Conservation (phyloP, 192 early-diverging fungal species). For the Endogone sp. region DNA sequence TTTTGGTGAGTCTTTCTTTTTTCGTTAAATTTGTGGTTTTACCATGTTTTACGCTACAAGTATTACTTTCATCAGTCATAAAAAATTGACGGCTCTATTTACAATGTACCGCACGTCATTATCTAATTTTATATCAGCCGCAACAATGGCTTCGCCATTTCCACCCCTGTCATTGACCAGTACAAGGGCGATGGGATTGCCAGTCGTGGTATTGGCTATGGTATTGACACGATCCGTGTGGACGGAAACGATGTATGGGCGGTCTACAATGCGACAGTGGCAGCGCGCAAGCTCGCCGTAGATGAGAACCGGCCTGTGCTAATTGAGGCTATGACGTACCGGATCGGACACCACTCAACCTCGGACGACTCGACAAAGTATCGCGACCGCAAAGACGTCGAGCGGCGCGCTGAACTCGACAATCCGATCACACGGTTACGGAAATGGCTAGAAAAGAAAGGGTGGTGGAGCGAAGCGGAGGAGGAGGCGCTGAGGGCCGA, state of each 20-base stretch:
- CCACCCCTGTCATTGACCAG: constrained; percentile 91
- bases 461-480: constrained; percentile 76
- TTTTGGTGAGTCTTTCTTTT: constrained; percentile 63
- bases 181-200: constrained; percentile 98
- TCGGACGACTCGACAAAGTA: constrained; percentile 98
- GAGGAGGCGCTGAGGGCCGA: constrained; percentile 64
- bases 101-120: not conserved
- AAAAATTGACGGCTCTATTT: too few relatives aligned
- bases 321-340: constrained; percentile 98
- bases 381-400: constrained; percentile 87
- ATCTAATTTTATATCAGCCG: constrained; percentile 51
- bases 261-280: constrained; percentile 88
- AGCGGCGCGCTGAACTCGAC: constrained; percentile 82
- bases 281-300: constrained; percentile 79
- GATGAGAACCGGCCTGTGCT: constrained; percentile 83
- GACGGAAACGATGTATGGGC: constrained; percentile 99
- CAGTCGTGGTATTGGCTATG: constrained; percentile 91
- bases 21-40: not conserved
- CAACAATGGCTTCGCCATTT: constrained; percentile 99
- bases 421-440: constrained; percentile 88
- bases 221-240: constrained; percentile 94
- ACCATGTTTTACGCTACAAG: too few relatives aligned
- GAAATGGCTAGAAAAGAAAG: constrained; percentile 80
- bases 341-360: constrained; percentile 95
- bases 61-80: too few relatives aligned